phyloP scores from a whole-genome alignment of 352 stramenopile genomes.

The Pythium vanterpoolii region DNA sequence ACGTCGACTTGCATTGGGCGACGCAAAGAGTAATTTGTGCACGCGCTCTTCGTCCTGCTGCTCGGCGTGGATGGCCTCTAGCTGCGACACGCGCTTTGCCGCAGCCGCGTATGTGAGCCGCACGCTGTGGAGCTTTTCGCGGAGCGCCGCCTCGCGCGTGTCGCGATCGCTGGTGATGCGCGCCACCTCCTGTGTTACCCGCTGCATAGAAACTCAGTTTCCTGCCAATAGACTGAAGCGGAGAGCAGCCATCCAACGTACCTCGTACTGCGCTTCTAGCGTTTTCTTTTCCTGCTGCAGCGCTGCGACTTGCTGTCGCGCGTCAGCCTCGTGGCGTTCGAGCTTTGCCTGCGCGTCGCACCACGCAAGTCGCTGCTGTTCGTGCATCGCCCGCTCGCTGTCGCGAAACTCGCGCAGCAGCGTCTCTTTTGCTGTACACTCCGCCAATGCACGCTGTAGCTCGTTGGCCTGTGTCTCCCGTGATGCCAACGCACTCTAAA shows the following conservation, averaged over 20 bases:
- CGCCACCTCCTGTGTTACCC: background rate
- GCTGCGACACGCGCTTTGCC: slow-evolving; percentile 4
- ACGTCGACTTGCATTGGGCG: background rate
- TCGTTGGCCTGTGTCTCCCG: slow-evolving; percentile 23
- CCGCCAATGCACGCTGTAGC: slow-evolving; percentile 24
- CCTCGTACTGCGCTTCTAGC: slow-evolving; percentile 6
- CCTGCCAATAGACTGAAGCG: background rate
- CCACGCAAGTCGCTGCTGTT: slow-evolving; percentile 26
- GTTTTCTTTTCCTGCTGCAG: slow-evolving; percentile 17
- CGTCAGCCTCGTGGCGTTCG: background rate
- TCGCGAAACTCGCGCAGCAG: slow-evolving; percentile 27
- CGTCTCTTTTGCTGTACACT: slow-evolving; percentile 25
- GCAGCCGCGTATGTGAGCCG: slow-evolving; percentile 6
- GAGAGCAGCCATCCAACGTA: too few relatives aligned
- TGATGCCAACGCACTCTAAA: slow-evolving; percentile 2
- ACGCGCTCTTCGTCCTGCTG: slow-evolving; percentile 21
- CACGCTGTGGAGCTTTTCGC: background rate
- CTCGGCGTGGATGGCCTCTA: slow-evolving; percentile 8
- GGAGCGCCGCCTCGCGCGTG: slow-evolving; percentile 1
- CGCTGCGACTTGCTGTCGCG: background rate
- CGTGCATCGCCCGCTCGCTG: slow-evolving; percentile 26
- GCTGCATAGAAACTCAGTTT: background rate
- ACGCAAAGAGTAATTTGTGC: slow-evolving; percentile 14
- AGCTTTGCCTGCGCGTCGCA: slow-evolving; percentile 1
- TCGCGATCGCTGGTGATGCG: background rate